Evolutionary conservation across 2,329 filamentous ascomycete species (phyloP).

Genomic region (Penicillium brasilianum): DNA sequence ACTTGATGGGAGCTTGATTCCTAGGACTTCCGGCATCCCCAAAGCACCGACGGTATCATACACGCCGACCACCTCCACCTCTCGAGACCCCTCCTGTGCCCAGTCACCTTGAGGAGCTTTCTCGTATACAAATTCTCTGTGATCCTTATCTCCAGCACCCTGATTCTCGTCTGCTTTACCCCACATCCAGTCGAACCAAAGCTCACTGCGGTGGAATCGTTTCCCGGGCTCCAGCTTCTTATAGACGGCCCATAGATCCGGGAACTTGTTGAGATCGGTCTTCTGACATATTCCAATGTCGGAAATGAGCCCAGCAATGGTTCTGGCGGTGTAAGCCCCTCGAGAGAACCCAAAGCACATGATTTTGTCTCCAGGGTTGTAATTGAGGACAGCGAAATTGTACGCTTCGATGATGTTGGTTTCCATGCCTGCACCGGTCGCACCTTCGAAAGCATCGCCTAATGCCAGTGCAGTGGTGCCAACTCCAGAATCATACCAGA

Average conservation of each 20-base stretch:
- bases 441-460: conserved; percentile 35
- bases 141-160: conserved; percentile 17
- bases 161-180: conserved; percentile 28
- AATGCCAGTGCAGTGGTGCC: conserved; percentile 33
- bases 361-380: conserved; percentile 26
- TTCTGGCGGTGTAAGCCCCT: conserved; percentile 27
- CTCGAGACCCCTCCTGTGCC: conserved; percentile 23
- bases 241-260: conserved; percentile 28
- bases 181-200: conserved; percentile 30
- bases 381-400: conserved; percentile 30
- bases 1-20: conserved; percentile 24
- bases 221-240: conserved; percentile 22
- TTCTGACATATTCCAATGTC: conserved; percentile 29
- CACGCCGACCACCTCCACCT: conserved; percentile 39
- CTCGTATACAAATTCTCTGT: conserved; percentile 21
- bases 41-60: conserved; percentile 42
- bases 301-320: conserved; percentile 29
- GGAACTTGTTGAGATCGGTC: conserved; percentile 25
- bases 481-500: conserved; percentile 43
- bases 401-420: conserved; percentile 30
- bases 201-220: conserved; percentile 27
- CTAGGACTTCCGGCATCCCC: conserved; percentile 37
- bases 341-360: conserved; percentile 32
- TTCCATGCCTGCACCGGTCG: conserved; percentile 25
- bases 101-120: conserved; percentile 18